phyloP scores from a whole-genome alignment of 306 rosid genomes.

The Rosa multiflora region DNA sequence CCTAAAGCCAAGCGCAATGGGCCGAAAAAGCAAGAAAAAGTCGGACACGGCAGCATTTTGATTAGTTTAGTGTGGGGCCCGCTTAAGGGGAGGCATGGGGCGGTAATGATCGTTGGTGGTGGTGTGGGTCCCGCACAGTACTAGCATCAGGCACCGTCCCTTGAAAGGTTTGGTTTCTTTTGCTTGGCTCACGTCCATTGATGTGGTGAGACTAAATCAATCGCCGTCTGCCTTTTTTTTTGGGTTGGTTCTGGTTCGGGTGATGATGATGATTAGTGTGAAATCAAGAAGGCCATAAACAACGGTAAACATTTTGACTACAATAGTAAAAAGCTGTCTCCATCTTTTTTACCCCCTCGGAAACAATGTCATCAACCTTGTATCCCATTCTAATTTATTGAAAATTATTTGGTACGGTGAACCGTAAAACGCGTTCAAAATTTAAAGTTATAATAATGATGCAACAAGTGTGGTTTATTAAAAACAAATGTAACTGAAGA shows the following conservation, averaged over 20 bases:
- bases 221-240: neutral
- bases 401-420: no score
- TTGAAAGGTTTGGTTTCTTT: slow-evolving; percentile 32
- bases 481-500: no score
- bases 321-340: slow-evolving; percentile 15
- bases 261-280: neutral
- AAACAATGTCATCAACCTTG: neutral
- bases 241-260: neutral
- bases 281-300: slow-evolving; percentile 14
- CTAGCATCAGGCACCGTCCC: slow-evolving; percentile 45
- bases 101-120: slow-evolving; percentile 37
- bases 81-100: slow-evolving; percentile 20
- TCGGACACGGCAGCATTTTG: slow-evolving; percentile 29
- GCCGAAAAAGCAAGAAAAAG: slow-evolving; percentile 11
- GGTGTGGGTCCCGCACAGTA: slow-evolving; percentile 31
- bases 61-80: slow-evolving; percentile 35
- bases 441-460: neutral
- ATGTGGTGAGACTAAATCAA: no score
- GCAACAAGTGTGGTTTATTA: no score
- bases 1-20: slow-evolving; percentile 35
- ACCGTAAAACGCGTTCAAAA: no score
- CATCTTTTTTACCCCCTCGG: neutral
- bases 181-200: slow-evolving; percentile 29
- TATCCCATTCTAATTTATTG: neutral
- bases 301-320: slow-evolving; percentile 29